Evolutionary conservation across 805 yeast species (phyloP).

Genomic region (Lipomyces chichibuensis): DNA sequence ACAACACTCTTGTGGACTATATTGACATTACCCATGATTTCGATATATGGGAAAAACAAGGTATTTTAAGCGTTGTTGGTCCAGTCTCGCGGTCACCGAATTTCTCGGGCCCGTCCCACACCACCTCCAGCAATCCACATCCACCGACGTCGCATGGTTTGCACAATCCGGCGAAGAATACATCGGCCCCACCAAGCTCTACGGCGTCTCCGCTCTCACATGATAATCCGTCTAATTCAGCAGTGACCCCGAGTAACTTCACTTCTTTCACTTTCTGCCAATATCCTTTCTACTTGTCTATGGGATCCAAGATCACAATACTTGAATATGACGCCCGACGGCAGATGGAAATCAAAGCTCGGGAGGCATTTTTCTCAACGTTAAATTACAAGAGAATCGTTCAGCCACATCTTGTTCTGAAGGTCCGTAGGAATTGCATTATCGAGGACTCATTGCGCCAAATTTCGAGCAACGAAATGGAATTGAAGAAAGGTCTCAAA

Average conservation of each 20-base stretch:
- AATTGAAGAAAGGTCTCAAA: slow-evolving; percentile 71
- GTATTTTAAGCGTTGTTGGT: slow-evolving; percentile 15
- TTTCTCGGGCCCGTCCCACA: not conserved
- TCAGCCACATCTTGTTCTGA: slow-evolving; percentile 69
- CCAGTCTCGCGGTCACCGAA: slow-evolving; percentile 1
- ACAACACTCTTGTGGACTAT: slow-evolving; percentile 80
- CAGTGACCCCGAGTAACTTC: slow-evolving; percentile 5
- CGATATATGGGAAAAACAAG: slow-evolving; percentile 69
- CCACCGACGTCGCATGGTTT: not conserved
- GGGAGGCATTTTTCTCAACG: slow-evolving; percentile 81
- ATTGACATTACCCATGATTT: slow-evolving; percentile 78
- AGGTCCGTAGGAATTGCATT: slow-evolving; percentile 67
- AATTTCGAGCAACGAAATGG: slow-evolving; percentile 52
- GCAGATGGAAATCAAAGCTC: slow-evolving; percentile 84
- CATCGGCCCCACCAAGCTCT: not conserved
- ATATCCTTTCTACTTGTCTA: slow-evolving; percentile 76
- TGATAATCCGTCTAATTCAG: not conserved
- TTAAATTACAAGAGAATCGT: slow-evolving; percentile 62
- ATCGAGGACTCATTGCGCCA: slow-evolving; percentile 70
- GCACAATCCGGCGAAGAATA: not conserved
- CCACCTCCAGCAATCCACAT: not conserved
- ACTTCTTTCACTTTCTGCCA: slow-evolving; percentile 68
- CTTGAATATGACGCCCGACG: slow-evolving; percentile 79
- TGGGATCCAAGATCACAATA: slow-evolving; percentile 80
- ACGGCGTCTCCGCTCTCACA: not conserved